Evolutionary conservation across 306 rosid genomes (phyloP), one percentile per base, ranked within the genome.

Genomic region (Cicer yamashitae): DNA sequence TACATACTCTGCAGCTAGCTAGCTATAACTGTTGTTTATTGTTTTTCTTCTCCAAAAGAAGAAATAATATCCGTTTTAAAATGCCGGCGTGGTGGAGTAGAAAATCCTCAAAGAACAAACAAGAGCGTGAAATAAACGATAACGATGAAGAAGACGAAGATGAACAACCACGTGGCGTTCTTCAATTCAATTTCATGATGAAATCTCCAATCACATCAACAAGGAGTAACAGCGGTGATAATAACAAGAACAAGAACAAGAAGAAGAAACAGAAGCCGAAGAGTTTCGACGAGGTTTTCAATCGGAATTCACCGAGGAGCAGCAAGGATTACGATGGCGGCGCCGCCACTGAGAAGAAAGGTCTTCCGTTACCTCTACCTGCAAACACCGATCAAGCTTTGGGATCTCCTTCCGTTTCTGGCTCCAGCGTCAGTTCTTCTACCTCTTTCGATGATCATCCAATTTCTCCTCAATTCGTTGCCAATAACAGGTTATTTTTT

Each of bases 51-150:
- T 15, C 54, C 50, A 12, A 67, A 67, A 11, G 40, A 67, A 15
- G 58, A 52, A 52, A 52, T 52, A 15, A 40, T 14, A 67, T 13
- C 48, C 12, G 8, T 56, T 56, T 41, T 17, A 85, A 78, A 81
- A 91, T 94, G 98, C 97, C 96, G 70, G 89, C 88, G 70, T 91
- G 98, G 96, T 94, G 98, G 98, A 83, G 65, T 46, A 90, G 67
- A 48, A 94, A 89, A 74, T 84, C 89, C 12, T 38, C 84, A 70
- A 94, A 87, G 88, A 86, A 56, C 83, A 94, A 89, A 45, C 86
- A 83, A n/a, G 84, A 87, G 25, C 86, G 81, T 5, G 85, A 75
- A 6, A 75, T 79, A 0, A 79, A 76, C 6, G 73, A 73, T 1
- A 81, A 74, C 1, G 82, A 82, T 5, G 82, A 76, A 5, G 83